A percentile compares a stretch with the other conserved stretches of the same genome.
phyloP scores from a whole-genome alignment of 1,139 yeast genomes.

The Lodderomyces parapsilosis region DNA sequence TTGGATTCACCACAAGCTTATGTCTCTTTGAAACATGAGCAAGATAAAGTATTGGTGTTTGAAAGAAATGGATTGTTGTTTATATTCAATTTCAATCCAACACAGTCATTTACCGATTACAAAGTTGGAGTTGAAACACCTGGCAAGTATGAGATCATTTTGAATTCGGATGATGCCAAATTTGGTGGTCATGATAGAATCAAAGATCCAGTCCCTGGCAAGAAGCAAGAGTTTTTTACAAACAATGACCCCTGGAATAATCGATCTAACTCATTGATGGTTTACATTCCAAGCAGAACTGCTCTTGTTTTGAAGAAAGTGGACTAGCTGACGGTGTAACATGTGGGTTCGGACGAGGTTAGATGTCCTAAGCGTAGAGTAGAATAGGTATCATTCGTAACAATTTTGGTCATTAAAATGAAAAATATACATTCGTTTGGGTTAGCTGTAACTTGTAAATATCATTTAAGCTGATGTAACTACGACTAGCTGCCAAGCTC shows the following conservation, averaged over 20 bases:
- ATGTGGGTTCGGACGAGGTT: too few relatives aligned
- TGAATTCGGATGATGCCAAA: slow-evolving; percentile 67
- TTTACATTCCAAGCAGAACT: slow-evolving; percentile 81
- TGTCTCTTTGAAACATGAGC: slow-evolving; percentile 82
- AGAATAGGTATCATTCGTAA: too few relatives aligned
- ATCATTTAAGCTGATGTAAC: too few relatives aligned
- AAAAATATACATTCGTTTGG: too few relatives aligned
- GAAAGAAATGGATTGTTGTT: slow-evolving; percentile 86
- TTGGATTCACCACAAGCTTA: slow-evolving; percentile 78
- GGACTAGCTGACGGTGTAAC: too few relatives aligned
- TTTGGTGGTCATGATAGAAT: slow-evolving; percentile 86
- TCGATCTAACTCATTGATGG: slow-evolving; percentile 72
- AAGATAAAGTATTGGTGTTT: slow-evolving; percentile 83
- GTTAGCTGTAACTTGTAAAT: too few relatives aligned
- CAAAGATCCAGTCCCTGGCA: slow-evolving; percentile 43
- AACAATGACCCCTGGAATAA: slow-evolving; percentile 77
- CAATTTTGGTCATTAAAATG: too few relatives aligned
- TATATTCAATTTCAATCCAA: slow-evolving; percentile 86
- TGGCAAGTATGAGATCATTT: slow-evolving; percentile 72
- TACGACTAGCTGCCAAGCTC: too few relatives aligned
- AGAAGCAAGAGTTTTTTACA: slow-evolving; percentile 54
- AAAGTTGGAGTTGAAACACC: slow-evolving; percentile 82
- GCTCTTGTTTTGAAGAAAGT: slow-evolving; percentile 57
- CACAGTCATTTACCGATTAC: slow-evolving; percentile 79
- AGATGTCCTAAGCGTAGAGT: too few relatives aligned